Conservation (phyloP, 345 rosid genomes). For the Euphorbia tirucalli region DNA sequence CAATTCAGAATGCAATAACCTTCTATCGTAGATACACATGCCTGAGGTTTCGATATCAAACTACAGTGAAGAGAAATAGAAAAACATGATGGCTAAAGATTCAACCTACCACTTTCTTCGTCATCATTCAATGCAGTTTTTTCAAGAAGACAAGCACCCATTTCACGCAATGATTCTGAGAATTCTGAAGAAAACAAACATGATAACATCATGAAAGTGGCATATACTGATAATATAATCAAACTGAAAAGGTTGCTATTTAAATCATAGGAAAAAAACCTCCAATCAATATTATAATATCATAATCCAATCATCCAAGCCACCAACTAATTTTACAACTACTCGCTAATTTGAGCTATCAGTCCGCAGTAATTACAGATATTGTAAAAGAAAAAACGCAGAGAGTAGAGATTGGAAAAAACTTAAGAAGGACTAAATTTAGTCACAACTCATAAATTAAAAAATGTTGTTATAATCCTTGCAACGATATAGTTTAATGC, state of each 20-base stretch:
- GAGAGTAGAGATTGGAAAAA: background rate
- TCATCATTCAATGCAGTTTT: constrained; percentile 69
- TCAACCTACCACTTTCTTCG: constrained; percentile 67
- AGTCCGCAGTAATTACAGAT: background rate
- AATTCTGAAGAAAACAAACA: constrained; percentile 49
- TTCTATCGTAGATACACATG: background rate
- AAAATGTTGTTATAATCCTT: background rate
- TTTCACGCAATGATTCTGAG: constrained; percentile 85
- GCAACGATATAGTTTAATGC: background rate
- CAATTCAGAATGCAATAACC: background rate
- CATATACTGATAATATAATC: constrained; percentile 1
- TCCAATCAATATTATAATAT: constrained; percentile 7
- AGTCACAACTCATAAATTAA: background rate
- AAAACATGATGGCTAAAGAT: background rate
- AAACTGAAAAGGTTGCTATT: background rate
- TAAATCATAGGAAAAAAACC: background rate
- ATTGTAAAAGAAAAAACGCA: background rate
- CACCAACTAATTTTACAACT: background rate
- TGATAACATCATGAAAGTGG: background rate
- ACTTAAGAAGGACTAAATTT: background rate
- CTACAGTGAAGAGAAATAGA: background rate
- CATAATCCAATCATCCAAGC: background rate
- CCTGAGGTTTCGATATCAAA: background rate
- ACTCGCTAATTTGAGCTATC: background rate
- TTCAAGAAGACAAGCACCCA: constrained; percentile 90